Evolutionary conservation across 1,284 basidiomycete species (phyloP).

Genomic region (Apiotrichum sp.): DNA sequence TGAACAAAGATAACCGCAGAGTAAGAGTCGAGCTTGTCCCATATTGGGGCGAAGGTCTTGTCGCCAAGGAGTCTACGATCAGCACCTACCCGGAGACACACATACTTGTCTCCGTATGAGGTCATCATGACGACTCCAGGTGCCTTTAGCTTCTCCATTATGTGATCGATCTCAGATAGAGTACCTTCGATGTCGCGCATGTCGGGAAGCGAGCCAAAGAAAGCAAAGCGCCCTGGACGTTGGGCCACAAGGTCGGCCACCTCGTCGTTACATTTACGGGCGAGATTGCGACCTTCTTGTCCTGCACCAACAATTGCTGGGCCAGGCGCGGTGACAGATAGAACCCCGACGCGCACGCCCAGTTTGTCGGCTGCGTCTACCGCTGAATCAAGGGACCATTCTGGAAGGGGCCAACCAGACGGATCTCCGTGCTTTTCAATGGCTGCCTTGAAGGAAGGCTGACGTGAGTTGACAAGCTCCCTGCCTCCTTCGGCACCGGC

Average conservation of each 20-base stretch:
- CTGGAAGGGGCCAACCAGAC: conserved; percentile 2
- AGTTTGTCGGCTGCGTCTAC: background rate
- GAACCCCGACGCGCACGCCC: conserved; percentile 2
- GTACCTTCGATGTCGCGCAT: conserved; percentile 2
- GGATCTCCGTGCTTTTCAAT: conserved; percentile 7
- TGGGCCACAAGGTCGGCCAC: background rate
- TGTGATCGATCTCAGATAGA: conserved; percentile 4
- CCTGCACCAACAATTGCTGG: conserved; percentile 1
- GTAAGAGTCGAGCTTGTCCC: conserved; percentile 5
- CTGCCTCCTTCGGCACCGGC: background rate
- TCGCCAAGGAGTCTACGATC: conserved; percentile 1
- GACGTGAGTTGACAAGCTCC: background rate
- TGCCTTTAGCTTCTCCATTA: background rate
- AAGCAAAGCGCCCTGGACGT: background rate
- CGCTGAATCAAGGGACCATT: background rate
- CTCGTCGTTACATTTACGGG: conserved; percentile 5
- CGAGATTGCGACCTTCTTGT: background rate
- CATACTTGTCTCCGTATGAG: conserved; percentile 2
- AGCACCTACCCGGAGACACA: background rate
- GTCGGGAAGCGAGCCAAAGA: conserved; percentile 4
- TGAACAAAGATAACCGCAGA: conserved; percentile 5
- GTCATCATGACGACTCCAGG: conserved; percentile 5
- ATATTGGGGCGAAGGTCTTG: conserved; percentile 3
- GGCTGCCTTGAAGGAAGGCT: conserved; percentile 5
- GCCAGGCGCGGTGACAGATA: conserved; percentile 4